Conservation (phyloP, 2,329 filamentous ascomycete species). For the Phoma sp. region DNA sequence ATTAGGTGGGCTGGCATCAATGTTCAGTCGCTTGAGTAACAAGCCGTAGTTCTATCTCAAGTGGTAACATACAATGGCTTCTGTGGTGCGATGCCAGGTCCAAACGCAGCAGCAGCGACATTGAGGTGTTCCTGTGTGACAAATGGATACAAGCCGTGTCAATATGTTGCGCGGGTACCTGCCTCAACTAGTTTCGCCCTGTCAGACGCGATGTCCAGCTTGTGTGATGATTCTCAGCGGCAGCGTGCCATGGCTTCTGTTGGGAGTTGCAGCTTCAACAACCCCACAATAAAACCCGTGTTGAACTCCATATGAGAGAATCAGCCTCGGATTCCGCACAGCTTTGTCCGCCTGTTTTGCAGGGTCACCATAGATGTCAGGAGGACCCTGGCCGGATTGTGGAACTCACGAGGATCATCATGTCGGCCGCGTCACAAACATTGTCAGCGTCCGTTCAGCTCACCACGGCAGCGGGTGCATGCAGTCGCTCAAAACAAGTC, state of each 20-base stretch:
- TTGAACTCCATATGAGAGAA: neutral
- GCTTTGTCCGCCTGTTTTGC: neutral
- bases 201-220: neutral
- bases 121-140: neutral
- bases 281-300: neutral
- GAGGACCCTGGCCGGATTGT: neutral
- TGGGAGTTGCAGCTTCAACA: neutral
- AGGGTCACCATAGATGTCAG: constrained; percentile 1
- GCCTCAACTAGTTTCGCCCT: constrained; percentile 3
- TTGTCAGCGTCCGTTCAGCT: constrained; percentile 18
- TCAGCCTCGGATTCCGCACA: neutral
- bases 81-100: neutral
- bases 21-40: neutral
- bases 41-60: no score
- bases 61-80: no score
- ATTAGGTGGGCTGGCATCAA: neutral
- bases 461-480: constrained; percentile 22
- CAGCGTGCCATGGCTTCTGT: constrained; percentile 5
- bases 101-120: neutral
- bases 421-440: constrained; percentile 5
- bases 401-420: constrained; percentile 1
- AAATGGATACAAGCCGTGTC: neutral
- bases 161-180: constrained; percentile 6
- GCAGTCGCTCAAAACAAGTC: constrained; percentile 5
- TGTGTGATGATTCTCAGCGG: neutral